phyloP scores from a whole-genome alignment of 495 filamentous ascomycete genomes.

The Daldinia decipiens region DNA sequence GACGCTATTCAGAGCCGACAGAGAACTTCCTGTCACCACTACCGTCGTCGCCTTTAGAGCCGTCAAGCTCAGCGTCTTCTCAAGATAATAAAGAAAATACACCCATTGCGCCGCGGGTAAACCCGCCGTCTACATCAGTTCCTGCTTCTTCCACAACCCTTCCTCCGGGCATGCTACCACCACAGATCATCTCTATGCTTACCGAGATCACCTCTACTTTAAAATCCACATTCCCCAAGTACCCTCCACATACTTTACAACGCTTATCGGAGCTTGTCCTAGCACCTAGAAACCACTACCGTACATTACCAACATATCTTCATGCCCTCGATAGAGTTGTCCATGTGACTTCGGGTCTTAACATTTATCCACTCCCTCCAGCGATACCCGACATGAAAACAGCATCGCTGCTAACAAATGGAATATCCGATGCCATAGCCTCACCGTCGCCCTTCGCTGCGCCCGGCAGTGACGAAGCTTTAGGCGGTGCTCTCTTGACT shows the following conservation, averaged over 20 bases:
- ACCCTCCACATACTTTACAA: constrained; percentile 93
- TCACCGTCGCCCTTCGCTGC: constrained; percentile 61
- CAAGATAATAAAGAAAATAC: constrained; percentile 63
- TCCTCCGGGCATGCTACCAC: constrained; percentile 64
- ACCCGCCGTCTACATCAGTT: constrained; percentile 28
- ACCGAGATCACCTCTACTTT: constrained; percentile 74
- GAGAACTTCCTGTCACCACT: constrained; percentile 62
- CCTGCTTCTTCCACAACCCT: constrained; percentile 35
- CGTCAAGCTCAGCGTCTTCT: constrained; percentile 57
- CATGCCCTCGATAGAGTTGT: constrained; percentile 91
- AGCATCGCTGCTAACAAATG: constrained; percentile 63
- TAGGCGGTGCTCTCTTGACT: constrained; percentile 91
- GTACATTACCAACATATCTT: constrained; percentile 81
- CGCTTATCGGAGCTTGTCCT: constrained; percentile 92
- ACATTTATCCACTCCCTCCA: constrained; percentile 82
- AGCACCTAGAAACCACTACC: constrained; percentile 79
- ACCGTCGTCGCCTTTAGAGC: constrained; percentile 59
- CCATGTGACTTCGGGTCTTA: constrained; percentile 83
- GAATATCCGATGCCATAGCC: constrained; percentile 72
- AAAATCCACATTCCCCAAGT: constrained; percentile 69
- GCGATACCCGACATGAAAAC: constrained; percentile 62
- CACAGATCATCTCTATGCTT: constrained; percentile 70
- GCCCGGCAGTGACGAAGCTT: constrained; percentile 81
- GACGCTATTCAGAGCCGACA: constrained; percentile 62
- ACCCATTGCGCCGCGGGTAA: constrained; percentile 43